A percentile compares a stretch with the other conserved stretches of the same genome.
Conservation (phyloP, 768 basidiomycete species). For the Suillus clintonianus region DNA sequence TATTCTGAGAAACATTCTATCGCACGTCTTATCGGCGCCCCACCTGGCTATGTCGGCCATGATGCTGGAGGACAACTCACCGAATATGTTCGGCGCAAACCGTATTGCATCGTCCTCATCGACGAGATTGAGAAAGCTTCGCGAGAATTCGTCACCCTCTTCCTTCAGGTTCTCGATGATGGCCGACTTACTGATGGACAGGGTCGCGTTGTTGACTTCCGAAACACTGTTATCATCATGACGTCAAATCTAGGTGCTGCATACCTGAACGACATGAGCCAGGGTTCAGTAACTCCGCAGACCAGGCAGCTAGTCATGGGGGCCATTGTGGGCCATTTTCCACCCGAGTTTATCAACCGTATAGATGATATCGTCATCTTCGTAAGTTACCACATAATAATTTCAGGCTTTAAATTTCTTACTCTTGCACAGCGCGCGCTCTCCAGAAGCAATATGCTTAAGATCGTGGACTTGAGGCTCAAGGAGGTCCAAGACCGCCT, state of each 20-base stretch:
- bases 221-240: conserved; percentile 93
- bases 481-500: conserved; percentile 85
- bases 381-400: conserved; percentile 28
- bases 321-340: conserved; percentile 83
- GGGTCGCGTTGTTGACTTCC: conserved; percentile 85
- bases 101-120: conserved; percentile 83
- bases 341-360: conserved; percentile 91
- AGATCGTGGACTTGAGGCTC: conserved; percentile 88
- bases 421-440: conserved; percentile 65
- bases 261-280: conserved; percentile 72
- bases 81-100: conserved; percentile 90
- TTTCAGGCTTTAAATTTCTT: conserved; percentile 23
- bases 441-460: conserved; percentile 72
- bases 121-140: conserved; percentile 93
- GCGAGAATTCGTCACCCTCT: conserved; percentile 69
- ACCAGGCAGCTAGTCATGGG: conserved; percentile 73
- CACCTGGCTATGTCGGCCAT: conserved; percentile 90
- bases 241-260: conserved; percentile 88
- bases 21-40: conserved; percentile 67
- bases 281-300: conserved; percentile 63
- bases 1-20: conserved; percentile 86
- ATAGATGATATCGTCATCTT: conserved; percentile 86
- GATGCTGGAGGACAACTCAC: conserved; percentile 90
- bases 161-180: conserved; percentile 88
- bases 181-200: conserved; percentile 92